A percentile compares a stretch with the other conserved stretches of the same genome.
phyloP scores from a whole-genome alignment of 805 yeast genomes.

The Wickerhamiella qilinensis region DNA sequence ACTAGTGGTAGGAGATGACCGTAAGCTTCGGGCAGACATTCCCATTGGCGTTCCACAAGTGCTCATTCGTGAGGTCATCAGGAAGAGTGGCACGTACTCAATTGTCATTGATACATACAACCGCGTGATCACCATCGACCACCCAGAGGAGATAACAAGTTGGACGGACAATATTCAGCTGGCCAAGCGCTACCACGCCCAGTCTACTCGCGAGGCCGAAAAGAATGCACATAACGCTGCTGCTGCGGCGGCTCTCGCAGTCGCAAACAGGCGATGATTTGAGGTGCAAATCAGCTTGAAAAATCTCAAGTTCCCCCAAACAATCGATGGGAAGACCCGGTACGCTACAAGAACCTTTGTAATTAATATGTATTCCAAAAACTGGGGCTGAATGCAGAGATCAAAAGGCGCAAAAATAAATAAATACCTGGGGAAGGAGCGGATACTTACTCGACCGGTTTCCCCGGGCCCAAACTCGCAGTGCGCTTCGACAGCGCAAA shows the following conservation, averaged over 20 bases:
- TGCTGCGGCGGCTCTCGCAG: constrained; percentile 23
- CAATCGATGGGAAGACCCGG: too few relatives aligned
- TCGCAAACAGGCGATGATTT: too few relatives aligned
- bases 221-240: constrained; percentile 20
- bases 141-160: constrained; percentile 16
- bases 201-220: constrained; percentile 16
- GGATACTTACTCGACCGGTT: too few relatives aligned
- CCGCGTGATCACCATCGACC: constrained; percentile 21
- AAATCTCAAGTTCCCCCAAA: too few relatives aligned
- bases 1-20: constrained; percentile 20
- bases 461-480: too few relatives aligned
- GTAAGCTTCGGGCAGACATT: constrained; percentile 19
- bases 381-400: too few relatives aligned
- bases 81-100: constrained; percentile 13
- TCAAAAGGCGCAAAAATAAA: background rate
- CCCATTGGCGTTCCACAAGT: constrained; percentile 21
- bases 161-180: constrained; percentile 22
- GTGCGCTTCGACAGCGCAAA: too few relatives aligned
- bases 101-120: constrained; percentile 20
- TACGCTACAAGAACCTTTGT: too few relatives aligned
- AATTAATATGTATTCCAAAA: too few relatives aligned
- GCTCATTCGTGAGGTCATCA: constrained; percentile 13
- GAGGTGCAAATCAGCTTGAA: too few relatives aligned
- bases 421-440: background rate
- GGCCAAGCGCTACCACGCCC: constrained; percentile 18